Evolutionary conservation across 2,329 filamentous ascomycete species (phyloP).

Genomic region (Aspergillus jensenii): DNA sequence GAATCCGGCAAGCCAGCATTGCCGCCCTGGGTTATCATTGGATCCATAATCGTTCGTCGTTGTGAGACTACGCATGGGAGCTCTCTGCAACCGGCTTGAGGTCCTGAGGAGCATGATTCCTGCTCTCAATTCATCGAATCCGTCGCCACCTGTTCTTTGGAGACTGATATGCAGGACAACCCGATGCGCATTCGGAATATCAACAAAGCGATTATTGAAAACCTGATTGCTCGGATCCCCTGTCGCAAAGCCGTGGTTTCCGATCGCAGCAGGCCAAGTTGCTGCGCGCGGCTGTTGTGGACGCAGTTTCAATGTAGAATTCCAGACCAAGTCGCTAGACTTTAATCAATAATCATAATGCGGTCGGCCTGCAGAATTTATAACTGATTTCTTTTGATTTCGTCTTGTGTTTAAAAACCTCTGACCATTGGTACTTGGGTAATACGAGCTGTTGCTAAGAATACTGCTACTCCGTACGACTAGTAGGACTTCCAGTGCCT

Average conservation of each 20-base stretch:
- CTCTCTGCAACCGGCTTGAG: not conserved
- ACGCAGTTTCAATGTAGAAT: not conserved
- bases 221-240: not conserved
- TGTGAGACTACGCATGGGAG: not conserved
- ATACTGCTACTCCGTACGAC: not conserved
- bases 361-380: not conserved
- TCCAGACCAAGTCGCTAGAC: not conserved
- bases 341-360: not conserved
- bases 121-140: too few relatives aligned
- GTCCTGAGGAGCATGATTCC: too few relatives aligned
- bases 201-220: not conserved
- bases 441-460: slow-evolving; percentile 1
- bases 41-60: not conserved
- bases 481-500: not conserved
- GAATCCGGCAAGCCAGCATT: not conserved
- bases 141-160: too few relatives aligned
- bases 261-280: not conserved
- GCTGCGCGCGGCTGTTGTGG: not conserved
- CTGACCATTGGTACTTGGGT: not conserved
- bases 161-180: not conserved
- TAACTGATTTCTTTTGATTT: not conserved
- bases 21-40: not conserved
- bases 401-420: not conserved
- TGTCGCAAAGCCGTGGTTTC: not conserved
- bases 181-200: not conserved